Percentiles rank a stretch among this genome's conserved stretches.
These are phyloP conservation scores for Laguncularia racemosa DNA, from an alignment of 345 rosid genomes.

Conservation along the genomic window DNA sequence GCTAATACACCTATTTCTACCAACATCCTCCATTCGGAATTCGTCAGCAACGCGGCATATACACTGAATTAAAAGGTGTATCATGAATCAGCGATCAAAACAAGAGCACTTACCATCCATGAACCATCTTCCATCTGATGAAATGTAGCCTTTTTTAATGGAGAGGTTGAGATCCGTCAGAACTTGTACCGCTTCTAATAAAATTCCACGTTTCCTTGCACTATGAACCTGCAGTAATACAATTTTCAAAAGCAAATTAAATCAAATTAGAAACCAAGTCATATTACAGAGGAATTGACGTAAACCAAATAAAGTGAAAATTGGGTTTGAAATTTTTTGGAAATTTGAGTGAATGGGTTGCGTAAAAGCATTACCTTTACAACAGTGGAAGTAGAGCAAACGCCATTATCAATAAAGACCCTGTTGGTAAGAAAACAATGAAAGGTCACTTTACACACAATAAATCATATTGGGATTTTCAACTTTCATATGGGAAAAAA, in stretches of 20 bases:
- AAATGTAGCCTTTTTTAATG: constrained; percentile 85
- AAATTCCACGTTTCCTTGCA: constrained; percentile 78
- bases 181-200: constrained; percentile 84
- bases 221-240: constrained; percentile 61
- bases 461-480: not conserved
- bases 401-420: constrained; percentile 93
- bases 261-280: not conserved
- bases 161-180: constrained; percentile 94
- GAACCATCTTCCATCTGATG: constrained; percentile 90
- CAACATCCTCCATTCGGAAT: no score
- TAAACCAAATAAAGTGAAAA: not conserved
- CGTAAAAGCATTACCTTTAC: constrained; percentile 75
- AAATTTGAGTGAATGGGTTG: constrained; percentile 13
- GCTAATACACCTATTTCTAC: no score
- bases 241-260: constrained; percentile 1
- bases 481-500: not conserved
- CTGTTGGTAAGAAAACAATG: constrained; percentile 27
- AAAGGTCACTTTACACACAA: not conserved
- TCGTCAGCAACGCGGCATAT: no score
- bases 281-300: not conserved
- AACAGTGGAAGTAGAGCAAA: constrained; percentile 72
- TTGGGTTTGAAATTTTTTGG: not conserved
- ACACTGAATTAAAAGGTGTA: not conserved
- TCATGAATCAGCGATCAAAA: not conserved
- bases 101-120: constrained; percentile 69